Conservation (phyloP, 164 flowering plant genomes). For the Hamamelis virginiana region DNA sequence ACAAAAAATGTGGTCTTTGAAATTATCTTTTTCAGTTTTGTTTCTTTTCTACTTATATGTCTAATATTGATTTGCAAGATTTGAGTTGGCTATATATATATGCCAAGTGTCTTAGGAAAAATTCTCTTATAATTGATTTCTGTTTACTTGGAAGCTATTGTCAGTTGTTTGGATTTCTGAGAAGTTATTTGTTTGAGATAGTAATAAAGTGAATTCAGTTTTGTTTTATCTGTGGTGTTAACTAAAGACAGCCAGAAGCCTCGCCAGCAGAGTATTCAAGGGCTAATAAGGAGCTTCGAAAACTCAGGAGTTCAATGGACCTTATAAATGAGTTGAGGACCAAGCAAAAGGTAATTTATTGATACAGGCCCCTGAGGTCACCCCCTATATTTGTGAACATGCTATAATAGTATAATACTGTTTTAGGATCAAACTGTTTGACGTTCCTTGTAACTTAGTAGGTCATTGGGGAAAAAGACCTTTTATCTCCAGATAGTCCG, state of each 20-base stretch:
- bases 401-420: neutral
- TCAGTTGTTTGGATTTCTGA: neutral
- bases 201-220: neutral
- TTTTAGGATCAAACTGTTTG: neutral
- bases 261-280: conserved; percentile 67
- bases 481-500: too few species aligned
- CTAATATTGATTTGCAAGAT: too few species aligned
- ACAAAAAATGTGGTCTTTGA: neutral
- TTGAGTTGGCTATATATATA: too few species aligned
- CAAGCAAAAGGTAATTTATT: conserved; percentile 64
- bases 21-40: too few species aligned
- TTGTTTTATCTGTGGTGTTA: conserved; percentile 22
- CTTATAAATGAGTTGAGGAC: conserved; percentile 66
- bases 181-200: neutral
- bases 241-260: conserved; percentile 88
- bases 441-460: too few species aligned
- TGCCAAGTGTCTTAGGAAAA: neutral
- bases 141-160: neutral
- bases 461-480: too few species aligned
- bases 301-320: conserved; percentile 55
- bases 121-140: neutral
- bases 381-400: neutral
- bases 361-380: neutral
- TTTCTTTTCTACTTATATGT: neutral
- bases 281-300: conserved; percentile 88